Conservation (phyloP, 2,329 filamentous ascomycete genomes). For the Tolypocladium amazonense region DNA sequence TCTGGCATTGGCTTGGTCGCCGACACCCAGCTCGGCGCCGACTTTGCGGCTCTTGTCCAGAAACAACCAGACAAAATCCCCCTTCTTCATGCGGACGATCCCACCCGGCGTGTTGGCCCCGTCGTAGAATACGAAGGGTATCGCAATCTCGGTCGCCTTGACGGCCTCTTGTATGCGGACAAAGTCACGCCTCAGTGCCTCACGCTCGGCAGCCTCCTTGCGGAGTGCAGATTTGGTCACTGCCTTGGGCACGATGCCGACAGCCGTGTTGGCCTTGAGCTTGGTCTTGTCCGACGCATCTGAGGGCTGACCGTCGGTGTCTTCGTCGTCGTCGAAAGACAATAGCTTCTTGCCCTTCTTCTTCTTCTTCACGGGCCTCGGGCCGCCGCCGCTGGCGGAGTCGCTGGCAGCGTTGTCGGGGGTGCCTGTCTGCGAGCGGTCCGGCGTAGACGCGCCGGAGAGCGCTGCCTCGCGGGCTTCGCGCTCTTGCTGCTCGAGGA, state of each 20-base stretch:
- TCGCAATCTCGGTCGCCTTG: constrained; percentile 77
- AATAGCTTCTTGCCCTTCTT: constrained; percentile 38
- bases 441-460: constrained; percentile 33
- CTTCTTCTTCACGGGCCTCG: constrained; percentile 27
- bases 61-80: constrained; percentile 87
- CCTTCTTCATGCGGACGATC: constrained; percentile 78
- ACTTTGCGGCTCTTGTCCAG: constrained; percentile 86
- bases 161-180: constrained; percentile 72
- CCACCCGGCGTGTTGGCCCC: constrained; percentile 84
- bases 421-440: constrained; percentile 36
- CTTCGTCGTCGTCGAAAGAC: constrained; percentile 63
- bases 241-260: constrained; percentile 57
- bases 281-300: constrained; percentile 21
- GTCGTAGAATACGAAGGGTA: constrained; percentile 96
- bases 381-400: constrained; percentile 10
- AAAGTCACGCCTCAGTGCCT: constrained; percentile 75
- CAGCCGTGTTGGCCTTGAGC: constrained; percentile 51
- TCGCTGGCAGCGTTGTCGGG: constrained; percentile 31
- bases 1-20: constrained; percentile 52
- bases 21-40: constrained; percentile 71
- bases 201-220: constrained; percentile 68
- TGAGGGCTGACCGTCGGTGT: constrained; percentile 28
- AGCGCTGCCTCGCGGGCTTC: constrained; percentile 57
- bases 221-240: constrained; percentile 63
- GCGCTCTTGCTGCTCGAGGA: constrained; percentile 81